phyloP scores from a whole-genome alignment of 2,329 filamentous ascomycete genomes.

The Pseudocercospora pini-densiflorae region DNA sequence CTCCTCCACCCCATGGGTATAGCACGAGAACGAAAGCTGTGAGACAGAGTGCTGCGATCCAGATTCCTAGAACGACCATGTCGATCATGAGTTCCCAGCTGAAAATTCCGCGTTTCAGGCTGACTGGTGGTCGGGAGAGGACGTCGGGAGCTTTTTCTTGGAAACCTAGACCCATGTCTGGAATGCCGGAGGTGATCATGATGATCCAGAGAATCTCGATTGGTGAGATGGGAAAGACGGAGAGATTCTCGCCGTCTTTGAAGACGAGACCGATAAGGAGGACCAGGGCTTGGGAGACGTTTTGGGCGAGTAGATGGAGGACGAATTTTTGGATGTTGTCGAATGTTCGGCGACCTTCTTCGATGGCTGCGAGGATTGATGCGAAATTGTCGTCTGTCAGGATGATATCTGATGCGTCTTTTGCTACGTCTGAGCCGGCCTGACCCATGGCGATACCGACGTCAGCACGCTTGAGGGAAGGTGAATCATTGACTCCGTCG shows the following conservation, averaged over 20 bases:
- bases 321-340: slow-evolving; percentile 91
- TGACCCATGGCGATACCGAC: slow-evolving; percentile 90
- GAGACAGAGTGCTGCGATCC: slow-evolving; percentile 71
- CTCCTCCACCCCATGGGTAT: slow-evolving; percentile 59
- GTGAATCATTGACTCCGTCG: slow-evolving; percentile 86
- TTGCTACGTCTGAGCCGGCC: slow-evolving; percentile 82
- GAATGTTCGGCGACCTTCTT: slow-evolving; percentile 82
- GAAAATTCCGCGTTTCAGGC: slow-evolving; percentile 71
- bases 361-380: slow-evolving; percentile 80
- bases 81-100: slow-evolving; percentile 77
- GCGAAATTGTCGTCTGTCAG: slow-evolving; percentile 89
- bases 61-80: slow-evolving; percentile 77
- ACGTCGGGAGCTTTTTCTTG: slow-evolving; percentile 77
- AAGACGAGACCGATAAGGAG: slow-evolving; percentile 82
- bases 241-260: slow-evolving; percentile 71
- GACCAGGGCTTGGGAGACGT: slow-evolving; percentile 87
- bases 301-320: slow-evolving; percentile 88
- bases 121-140: slow-evolving; percentile 78
- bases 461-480: slow-evolving; percentile 78
- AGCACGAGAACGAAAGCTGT: slow-evolving; percentile 67
- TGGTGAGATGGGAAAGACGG: slow-evolving; percentile 83
- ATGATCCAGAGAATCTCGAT: slow-evolving; percentile 91
- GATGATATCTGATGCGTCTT: slow-evolving; percentile 82
- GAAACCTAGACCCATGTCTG: slow-evolving; percentile 85
- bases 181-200: slow-evolving; percentile 86